Conservation (phyloP, 1,139 yeast species). For the Pichia sp. region DNA sequence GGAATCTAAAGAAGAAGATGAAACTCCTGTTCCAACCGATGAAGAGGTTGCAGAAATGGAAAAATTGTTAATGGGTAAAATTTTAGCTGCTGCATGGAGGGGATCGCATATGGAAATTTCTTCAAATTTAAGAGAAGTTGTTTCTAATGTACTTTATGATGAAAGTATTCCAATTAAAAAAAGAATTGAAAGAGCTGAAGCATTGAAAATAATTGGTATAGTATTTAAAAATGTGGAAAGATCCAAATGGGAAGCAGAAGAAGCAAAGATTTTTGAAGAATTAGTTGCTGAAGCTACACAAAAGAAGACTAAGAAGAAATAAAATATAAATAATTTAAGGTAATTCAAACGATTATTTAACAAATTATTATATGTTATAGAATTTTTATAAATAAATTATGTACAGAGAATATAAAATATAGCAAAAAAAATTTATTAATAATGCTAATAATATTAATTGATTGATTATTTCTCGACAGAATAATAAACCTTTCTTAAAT, state of each 20-base stretch:
- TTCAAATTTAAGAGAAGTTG: conserved; percentile 80
- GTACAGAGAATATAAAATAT: conserved; percentile 9
- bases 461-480: conserved; percentile 32
- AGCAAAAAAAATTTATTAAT: conserved; percentile 1
- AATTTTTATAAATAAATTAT: conserved; percentile 4
- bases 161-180: conserved; percentile 46
- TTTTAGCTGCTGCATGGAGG: conserved; percentile 93
- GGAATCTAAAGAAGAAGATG: not conserved
- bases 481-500: conserved; percentile 85
- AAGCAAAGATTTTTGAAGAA: conserved; percentile 85
- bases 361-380: not conserved
- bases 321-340: not conserved
- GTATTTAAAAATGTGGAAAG: conserved; percentile 63
- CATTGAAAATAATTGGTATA: conserved; percentile 64
- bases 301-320: conserved; percentile 54
- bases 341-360: too few species aligned
- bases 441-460: conserved; percentile 1
- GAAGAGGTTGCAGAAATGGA: conserved; percentile 87
- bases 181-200: conserved; percentile 74
- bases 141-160: conserved; percentile 66
- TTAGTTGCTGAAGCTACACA: conserved; percentile 87
- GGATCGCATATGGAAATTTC: conserved; percentile 89
- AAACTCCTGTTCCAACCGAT: conserved; percentile 52
- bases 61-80: conserved; percentile 80
- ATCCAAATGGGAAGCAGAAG: conserved; percentile 83